Evolutionary conservation across 257 asterid genomes (phyloP).

Genomic region (Ballota nigra): DNA sequence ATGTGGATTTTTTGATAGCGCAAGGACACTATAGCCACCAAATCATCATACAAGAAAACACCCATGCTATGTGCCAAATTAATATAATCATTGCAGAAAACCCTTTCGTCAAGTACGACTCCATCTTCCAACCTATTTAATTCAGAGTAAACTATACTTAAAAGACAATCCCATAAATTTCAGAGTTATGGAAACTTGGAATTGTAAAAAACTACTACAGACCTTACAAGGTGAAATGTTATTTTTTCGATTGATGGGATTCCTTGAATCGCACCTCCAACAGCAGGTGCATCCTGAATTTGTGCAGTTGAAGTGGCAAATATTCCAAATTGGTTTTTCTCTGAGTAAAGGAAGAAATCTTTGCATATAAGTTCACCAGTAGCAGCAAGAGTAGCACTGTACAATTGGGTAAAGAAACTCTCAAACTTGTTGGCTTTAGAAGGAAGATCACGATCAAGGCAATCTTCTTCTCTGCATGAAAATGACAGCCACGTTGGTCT

Average conservation of each 20-base stretch:
- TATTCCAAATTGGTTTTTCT: constrained; percentile 71
- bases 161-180: not conserved
- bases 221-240: constrained; percentile 95
- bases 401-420: constrained; percentile 82
- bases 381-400: constrained; percentile 70
- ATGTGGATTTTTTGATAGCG: constrained; percentile 94
- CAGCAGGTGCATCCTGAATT: constrained; percentile 81
- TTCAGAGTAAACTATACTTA: constrained; percentile 16
- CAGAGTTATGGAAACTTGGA: constrained; percentile 12
- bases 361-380: constrained; percentile 90
- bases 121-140: constrained; percentile 85
- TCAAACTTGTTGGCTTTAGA: constrained; percentile 80
- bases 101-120: constrained; percentile 78
- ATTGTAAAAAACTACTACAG: constrained; percentile 24
- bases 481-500: constrained; percentile 91
- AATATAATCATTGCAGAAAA: constrained; percentile 81
- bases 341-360: constrained; percentile 83
- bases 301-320: constrained; percentile 95
- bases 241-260: constrained; percentile 87
- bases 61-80: constrained; percentile 88
- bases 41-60: constrained; percentile 91
- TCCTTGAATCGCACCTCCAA: constrained; percentile 88
- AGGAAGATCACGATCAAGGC: constrained; percentile 67
- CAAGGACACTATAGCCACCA: constrained; percentile 86
- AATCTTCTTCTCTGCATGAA: constrained; percentile 70